These are phyloP conservation scores for Dendrobium nobile DNA, from an alignment of 106 monocot species.

Conservation along the genomic window DNA sequence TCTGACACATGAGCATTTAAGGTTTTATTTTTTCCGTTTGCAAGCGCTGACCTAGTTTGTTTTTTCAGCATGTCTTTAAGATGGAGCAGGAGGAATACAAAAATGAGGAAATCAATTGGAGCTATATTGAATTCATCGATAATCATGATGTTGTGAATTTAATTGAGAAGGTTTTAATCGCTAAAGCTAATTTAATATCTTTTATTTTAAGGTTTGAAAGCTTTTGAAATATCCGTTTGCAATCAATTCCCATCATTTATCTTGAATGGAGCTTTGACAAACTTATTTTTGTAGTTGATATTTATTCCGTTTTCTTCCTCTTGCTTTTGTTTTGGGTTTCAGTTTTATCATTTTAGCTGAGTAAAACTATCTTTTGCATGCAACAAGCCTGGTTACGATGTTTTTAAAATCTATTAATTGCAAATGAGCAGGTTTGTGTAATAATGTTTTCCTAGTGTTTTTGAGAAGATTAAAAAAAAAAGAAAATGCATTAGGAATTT, in stretches of 20 bases:
- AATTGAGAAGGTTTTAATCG: constrained; percentile 65
- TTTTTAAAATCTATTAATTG: too few species aligned
- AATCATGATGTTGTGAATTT: constrained; percentile 89
- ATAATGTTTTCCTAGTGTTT: too few species aligned
- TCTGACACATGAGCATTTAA: background rate
- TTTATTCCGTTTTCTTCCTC: too few species aligned
- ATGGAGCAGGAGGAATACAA: constrained; percentile 92
- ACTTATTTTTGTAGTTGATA: background rate
- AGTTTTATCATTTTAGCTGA: too few species aligned
- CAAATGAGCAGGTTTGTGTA: too few species aligned
- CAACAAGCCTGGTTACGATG: too few species aligned
- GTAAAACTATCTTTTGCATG: too few species aligned
- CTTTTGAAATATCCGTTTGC: background rate
- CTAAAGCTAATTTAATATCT: background rate
- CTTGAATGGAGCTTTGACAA: background rate
- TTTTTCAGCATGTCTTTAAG: constrained; percentile 87
- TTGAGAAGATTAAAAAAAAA: too few species aligned
- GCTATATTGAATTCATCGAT: constrained; percentile 90
- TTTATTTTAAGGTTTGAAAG: background rate
- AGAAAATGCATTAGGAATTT: too few species aligned
- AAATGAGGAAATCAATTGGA: constrained; percentile 84
- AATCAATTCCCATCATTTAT: background rate
- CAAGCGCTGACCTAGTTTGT: background rate
- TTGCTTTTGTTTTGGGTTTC: too few species aligned
- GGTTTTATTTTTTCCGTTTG: background rate